These are phyloP conservation scores for Talaromyces borbonicus DNA, from an alignment of 495 filamentous ascomycete species.

Conservation along the genomic window DNA sequence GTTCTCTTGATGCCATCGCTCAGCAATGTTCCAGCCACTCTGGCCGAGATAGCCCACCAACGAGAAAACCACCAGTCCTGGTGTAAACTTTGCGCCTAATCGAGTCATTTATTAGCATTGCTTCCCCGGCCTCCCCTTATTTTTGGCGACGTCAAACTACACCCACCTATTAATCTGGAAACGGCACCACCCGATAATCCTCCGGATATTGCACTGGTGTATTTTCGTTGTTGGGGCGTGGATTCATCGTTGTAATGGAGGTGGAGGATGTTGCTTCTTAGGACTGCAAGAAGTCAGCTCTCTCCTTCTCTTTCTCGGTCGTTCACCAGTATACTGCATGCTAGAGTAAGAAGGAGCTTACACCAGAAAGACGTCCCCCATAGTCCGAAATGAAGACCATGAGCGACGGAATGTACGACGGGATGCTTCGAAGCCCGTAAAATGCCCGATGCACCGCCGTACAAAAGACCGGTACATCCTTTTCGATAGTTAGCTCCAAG, in stretches of 20 bases:
- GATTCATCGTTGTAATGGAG: slow-evolving; percentile 38
- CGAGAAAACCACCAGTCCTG: slow-evolving; percentile 54
- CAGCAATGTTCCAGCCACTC: slow-evolving; percentile 43
- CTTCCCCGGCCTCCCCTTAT: no score
- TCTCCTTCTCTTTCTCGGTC: neutral
- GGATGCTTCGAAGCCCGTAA: slow-evolving; percentile 57
- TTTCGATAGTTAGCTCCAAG: neutral
- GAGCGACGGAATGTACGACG: slow-evolving; percentile 58
- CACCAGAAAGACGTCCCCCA: slow-evolving; percentile 72
- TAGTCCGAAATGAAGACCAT: slow-evolving; percentile 69
- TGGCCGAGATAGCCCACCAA: slow-evolving; percentile 53
- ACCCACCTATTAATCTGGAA: slow-evolving; percentile 56
- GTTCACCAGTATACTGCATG: neutral
- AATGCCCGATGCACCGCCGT: slow-evolving; percentile 60
- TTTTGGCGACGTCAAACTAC: no score
- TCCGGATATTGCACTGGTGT: slow-evolving; percentile 59
- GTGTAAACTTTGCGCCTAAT: slow-evolving; percentile 42
- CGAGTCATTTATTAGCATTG: neutral
- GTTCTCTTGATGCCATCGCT: slow-evolving; percentile 35
- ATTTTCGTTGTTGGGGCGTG: slow-evolving; percentile 42
- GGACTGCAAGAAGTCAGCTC: slow-evolving; percentile 16
- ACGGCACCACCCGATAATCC: slow-evolving; percentile 54
- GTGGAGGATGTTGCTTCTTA: slow-evolving; percentile 30
- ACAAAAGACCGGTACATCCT: slow-evolving; percentile 63
- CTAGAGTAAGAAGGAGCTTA: slow-evolving; percentile 32